These are phyloP conservation scores for Acacia confusa DNA, from an alignment of 306 rosid genomes.

Conservation along the genomic window DNA sequence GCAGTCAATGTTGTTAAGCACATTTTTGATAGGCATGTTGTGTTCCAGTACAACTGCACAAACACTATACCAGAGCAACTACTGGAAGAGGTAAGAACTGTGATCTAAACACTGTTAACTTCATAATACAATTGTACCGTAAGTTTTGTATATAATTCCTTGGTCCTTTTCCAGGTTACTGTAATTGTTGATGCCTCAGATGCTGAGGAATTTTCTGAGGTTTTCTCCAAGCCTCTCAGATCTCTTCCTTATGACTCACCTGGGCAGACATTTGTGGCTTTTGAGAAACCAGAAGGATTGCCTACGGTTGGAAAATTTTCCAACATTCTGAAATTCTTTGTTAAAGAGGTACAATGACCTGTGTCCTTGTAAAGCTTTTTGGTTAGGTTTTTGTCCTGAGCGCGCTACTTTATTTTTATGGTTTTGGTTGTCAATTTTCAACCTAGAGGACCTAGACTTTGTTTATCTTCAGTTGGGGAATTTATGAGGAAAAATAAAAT, in stretches of 20 bases:
- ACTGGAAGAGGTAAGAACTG: slow-evolving; percentile 73
- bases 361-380: slow-evolving; percentile 11
- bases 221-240: slow-evolving; percentile 73
- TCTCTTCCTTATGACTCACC: slow-evolving; percentile 97
- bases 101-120: slow-evolving; percentile 12
- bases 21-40: slow-evolving; percentile 82
- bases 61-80: slow-evolving; percentile 95
- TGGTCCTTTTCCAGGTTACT: slow-evolving; percentile 60
- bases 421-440: not conserved
- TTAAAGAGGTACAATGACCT: slow-evolving; percentile 74
- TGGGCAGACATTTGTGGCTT: slow-evolving; percentile 84
- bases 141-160: slow-evolving; percentile 24
- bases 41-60: slow-evolving; percentile 97
- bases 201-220: slow-evolving; percentile 84
- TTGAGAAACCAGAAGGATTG: slow-evolving; percentile 86
- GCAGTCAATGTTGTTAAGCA: slow-evolving; percentile 95
- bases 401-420: not conserved
- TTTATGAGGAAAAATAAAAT: not conserved
- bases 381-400: slow-evolving; percentile 3
- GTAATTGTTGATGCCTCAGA: slow-evolving; percentile 89
- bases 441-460: not conserved
- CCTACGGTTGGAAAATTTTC: slow-evolving; percentile 81
- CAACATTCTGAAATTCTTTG: slow-evolving; percentile 72
- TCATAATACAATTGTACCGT: slow-evolving; percentile 19
- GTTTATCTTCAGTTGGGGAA: not conserved